A percentile compares a stretch with the other conserved stretches of the same genome.
Conservation (phyloP, 2,329 filamentous ascomycete genomes). For the Colletotrichum neosansevieriae region DNA sequence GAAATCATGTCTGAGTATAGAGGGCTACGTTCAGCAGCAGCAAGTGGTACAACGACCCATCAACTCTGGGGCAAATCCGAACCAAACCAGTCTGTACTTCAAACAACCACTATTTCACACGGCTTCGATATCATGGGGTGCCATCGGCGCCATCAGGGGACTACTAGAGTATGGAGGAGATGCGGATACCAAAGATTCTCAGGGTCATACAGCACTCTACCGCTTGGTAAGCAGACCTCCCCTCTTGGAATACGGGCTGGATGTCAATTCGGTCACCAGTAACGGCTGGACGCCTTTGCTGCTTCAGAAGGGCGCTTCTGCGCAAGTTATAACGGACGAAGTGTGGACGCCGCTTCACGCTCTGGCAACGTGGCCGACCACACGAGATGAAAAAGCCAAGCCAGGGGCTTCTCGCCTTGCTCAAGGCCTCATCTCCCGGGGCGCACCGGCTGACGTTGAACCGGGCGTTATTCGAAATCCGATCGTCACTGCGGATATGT, state of each 20-base stretch:
- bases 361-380: constrained; percentile 31
- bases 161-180: constrained; percentile 31
- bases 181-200: constrained; percentile 14
- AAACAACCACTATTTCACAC: constrained; percentile 16
- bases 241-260: constrained; percentile 37
- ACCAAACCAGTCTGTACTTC: neutral
- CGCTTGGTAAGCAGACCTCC: constrained; percentile 18
- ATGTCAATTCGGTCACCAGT: constrained; percentile 42
- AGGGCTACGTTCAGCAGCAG: constrained; percentile 23
- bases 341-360: constrained; percentile 46
- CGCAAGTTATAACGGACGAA: constrained; percentile 41
- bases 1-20: constrained; percentile 7
- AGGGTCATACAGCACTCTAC: constrained; percentile 10
- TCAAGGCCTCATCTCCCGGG: constrained; percentile 30
- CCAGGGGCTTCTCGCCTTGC: constrained; percentile 15
- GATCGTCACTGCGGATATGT: neutral
- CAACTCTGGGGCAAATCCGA: constrained; percentile 28
- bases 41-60: constrained; percentile 25
- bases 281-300: constrained; percentile 49
- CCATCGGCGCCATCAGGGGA: constrained; percentile 26
- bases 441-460: constrained; percentile 30
- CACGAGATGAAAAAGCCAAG: constrained; percentile 10
- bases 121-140: constrained; percentile 7
- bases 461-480: constrained; percentile 17
- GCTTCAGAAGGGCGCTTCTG: constrained; percentile 44